Percentiles rank a stretch among this genome's conserved stretches.
Evolutionary conservation across 2,329 filamentous ascomycete genomes (phyloP).

Genomic region (Exophiala viscosa): DNA sequence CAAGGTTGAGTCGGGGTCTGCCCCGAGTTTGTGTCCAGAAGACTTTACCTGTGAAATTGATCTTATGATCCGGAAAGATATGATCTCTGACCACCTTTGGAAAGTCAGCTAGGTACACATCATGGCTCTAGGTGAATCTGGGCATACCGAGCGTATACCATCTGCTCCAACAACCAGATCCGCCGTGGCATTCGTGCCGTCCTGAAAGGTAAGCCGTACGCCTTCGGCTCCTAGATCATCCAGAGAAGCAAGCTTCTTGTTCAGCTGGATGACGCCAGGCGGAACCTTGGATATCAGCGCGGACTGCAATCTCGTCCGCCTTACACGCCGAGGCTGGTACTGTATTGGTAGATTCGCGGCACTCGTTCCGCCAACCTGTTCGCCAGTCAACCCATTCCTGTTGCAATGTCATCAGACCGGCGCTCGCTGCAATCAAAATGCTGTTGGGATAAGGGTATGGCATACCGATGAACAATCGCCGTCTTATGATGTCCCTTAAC

Average conservation of each 20-base stretch:
- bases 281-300: slow-evolving; percentile 49
- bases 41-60: slow-evolving; percentile 42
- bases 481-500: slow-evolving; percentile 37
- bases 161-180: slow-evolving; percentile 34
- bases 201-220: slow-evolving; percentile 45
- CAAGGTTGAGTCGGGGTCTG: slow-evolving; percentile 27
- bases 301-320: slow-evolving; percentile 44
- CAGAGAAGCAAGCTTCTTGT: slow-evolving; percentile 43
- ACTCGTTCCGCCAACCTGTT: slow-evolving; percentile 24
- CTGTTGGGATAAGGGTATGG: background rate
- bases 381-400: slow-evolving; percentile 35
- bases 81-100: slow-evolving; percentile 40
- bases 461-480: slow-evolving; percentile 33
- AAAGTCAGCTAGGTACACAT: background rate
- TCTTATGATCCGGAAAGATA: slow-evolving; percentile 42
- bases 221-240: slow-evolving; percentile 37
- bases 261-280: slow-evolving; percentile 42
- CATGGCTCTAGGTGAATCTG: no score
- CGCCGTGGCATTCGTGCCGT: slow-evolving; percentile 36
- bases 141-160: slow-evolving; percentile 30
- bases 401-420: background rate
- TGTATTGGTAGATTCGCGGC: slow-evolving; percentile 11
- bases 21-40: slow-evolving; percentile 13
- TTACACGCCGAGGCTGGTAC: slow-evolving; percentile 31
- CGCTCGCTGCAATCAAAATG: background rate